Base-by-base conservation (phyloP, 225 moss, liverwort and hornwort species). In the Polytrichum formosum region DNA sequence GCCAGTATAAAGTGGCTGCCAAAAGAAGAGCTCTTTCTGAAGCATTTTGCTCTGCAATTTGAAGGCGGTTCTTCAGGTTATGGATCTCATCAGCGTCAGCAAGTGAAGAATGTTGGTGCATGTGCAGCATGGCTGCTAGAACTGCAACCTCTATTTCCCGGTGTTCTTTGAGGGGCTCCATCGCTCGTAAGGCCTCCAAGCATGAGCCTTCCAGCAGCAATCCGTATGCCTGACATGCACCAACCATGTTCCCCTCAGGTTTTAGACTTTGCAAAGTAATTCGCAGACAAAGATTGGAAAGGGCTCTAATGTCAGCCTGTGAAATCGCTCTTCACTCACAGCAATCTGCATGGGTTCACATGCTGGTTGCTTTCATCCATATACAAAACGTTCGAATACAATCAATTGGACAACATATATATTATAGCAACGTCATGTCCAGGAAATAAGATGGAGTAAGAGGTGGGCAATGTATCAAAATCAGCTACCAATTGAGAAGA, bases 121-220 rank as follows among this genome's bases (percentile, higher is more conserved):
- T 72, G 74, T 94, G 66, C 66, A 94, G 17, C 81, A 90, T 90
- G 28, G 86, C 86, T 22, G 70, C 90, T 31, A 84, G 77, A 35
- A 82, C 83, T 55, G 79, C 93, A 78, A 94, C 82, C 17, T 90
- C 88, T 18, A 94, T 82, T 68, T 94, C 93, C 67, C 78, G 83
- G 33, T 91, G 79, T 25, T 86, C 91, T 66, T 79, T 72, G 53
- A 94, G 72, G 18, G 74, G 66, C 74, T 86, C 83, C 68, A 94
- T 35, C 71, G 83, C 81, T 63, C 31, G 77, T 65, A 94, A 64
- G 5, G 93, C 91, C 67, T 88, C 86, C 5, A 75, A 64, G 61
- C 74, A 76, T 7, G 78, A 88, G 28, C 88, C 91, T 71, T 90
- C 93, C n/a, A 94, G 29, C 67, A 94, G 65, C 31, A 90, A 56